Evolutionary conservation across 805 yeast species (phyloP), one percentile per base, ranked within the genome.

Genomic region (Metschnikowia aberdeeniae): DNA sequence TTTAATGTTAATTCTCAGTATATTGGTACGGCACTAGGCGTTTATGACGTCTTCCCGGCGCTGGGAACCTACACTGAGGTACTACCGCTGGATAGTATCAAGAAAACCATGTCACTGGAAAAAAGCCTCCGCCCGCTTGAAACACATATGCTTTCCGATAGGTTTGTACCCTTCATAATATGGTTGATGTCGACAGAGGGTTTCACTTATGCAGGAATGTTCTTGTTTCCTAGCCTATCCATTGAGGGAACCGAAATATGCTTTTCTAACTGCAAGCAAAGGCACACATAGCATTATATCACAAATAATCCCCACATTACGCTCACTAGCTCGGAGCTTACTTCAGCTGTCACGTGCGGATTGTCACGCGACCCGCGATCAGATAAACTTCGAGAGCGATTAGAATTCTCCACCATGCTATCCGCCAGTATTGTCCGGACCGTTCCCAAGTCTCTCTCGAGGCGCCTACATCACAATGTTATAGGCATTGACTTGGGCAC

Each of bases 401-500:
- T 11, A n/a, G 13, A 29, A n/a, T 12, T 29, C 12, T 12, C 31
- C 31, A n/a, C 17, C 20, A 37, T 37, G 40, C 6, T 37, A 28
- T 37, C 34, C 19, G 27, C 17, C 7, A 12, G 27, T 20, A n/a
- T 19, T 10, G 20, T 17, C 34, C 11, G 34, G 7, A 10, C 24
- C 29, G n/a, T 28, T 30, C 20, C 26, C 12, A 20, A 9, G 12
- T 29, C n/a, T 20, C 34, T 19, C 8, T 8, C 30, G 6, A 27
- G 19, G 6, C 50, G 64, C 5, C 44, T 46, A 45, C 58, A 56
- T 29, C 64, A 59, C 42, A 48, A 59, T 11, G 89, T 84, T 4
- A 78, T 84, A 40, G 95, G 95, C 46, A 86, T 86, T 51, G 95
- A 86, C 64, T 65, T 86, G 45, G 95, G 95, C 24, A 86, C 95